Evolutionary conservation across 495 filamentous ascomycete species (phyloP).

Genomic region (Annulohypoxylon bovei): DNA sequence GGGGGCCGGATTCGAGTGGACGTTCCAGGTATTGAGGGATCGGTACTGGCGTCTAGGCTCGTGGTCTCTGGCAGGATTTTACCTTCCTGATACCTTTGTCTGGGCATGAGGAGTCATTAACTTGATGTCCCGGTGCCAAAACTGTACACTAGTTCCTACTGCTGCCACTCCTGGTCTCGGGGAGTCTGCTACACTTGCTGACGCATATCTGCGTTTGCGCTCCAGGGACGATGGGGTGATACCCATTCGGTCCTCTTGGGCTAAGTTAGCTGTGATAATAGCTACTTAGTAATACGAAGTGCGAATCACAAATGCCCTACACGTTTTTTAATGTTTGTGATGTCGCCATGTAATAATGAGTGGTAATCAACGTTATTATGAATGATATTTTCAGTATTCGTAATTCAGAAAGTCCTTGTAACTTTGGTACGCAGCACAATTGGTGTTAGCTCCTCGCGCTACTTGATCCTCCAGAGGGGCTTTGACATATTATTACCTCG

Average conservation of each 20-base stretch:
- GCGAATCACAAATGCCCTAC: slow-evolving; percentile 14
- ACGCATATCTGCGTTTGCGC: slow-evolving; percentile 22
- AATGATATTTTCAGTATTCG: background rate
- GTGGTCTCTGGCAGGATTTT: slow-evolving; percentile 24
- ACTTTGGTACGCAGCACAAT: background rate
- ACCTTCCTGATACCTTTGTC: slow-evolving; percentile 27
- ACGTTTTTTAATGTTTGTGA: background rate
- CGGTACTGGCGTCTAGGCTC: slow-evolving; percentile 32
- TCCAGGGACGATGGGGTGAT: slow-evolving; percentile 25
- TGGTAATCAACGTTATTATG: background rate
- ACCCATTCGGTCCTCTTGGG: slow-evolving; percentile 30
- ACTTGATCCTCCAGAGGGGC: background rate
- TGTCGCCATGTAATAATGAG: background rate
- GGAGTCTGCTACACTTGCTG: slow-evolving; percentile 11
- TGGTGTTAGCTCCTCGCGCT: background rate
- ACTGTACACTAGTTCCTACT: slow-evolving; percentile 41
- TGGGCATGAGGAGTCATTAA: slow-evolving; percentile 32
- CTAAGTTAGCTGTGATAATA: slow-evolving; percentile 31
- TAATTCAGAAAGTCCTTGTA: background rate
- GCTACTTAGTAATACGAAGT: slow-evolving; percentile 42
- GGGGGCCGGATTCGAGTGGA: slow-evolving; percentile 20
- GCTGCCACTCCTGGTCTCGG: slow-evolving; percentile 27
- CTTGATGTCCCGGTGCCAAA: slow-evolving; percentile 23
- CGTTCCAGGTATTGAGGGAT: slow-evolving; percentile 26
- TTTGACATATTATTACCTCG: no score